A percentile compares a stretch with the other conserved stretches of the same genome.
Evolutionary conservation across 202 grass and related monocot species (phyloP).

Genomic region (Carex arenaria): DNA sequence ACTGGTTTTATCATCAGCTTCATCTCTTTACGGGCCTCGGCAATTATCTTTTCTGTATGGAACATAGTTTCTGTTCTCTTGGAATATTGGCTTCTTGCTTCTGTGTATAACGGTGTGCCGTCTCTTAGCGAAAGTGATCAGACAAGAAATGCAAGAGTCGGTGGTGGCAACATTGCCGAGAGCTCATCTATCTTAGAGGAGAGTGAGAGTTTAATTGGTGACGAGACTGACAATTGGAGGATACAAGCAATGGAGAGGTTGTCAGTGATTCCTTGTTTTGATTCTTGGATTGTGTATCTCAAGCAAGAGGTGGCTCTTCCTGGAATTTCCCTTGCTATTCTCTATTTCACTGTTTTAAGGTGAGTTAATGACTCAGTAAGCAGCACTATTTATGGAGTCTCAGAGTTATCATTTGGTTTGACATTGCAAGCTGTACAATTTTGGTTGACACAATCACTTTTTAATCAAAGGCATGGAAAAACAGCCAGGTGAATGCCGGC

Average conservation of each 20-base stretch:
- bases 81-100: constrained; percentile 76
- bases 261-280: constrained; percentile 62
- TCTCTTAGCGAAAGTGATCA: constrained; percentile 41
- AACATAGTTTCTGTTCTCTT: constrained; percentile 53
- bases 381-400: neutral
- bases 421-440: neutral
- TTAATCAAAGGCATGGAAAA: neutral
- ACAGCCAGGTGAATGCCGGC: neutral
- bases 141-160: constrained; percentile 13
- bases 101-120: constrained; percentile 60
- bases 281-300: constrained; percentile 60
- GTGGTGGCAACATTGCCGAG: neutral
- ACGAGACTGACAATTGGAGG: constrained; percentile 27
- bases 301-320: constrained; percentile 81
- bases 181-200: constrained; percentile 13
- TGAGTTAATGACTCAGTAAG: neutral
- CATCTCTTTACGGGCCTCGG: constrained; percentile 63
- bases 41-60: constrained; percentile 51
- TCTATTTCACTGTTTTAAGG: constrained; percentile 84
- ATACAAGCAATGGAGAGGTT: constrained; percentile 29
- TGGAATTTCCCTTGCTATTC: constrained; percentile 65
- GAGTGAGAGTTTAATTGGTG: constrained; percentile 6
- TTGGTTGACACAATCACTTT: neutral
- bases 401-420: neutral
- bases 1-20: constrained; percentile 84